phyloP scores from a whole-genome alignment of 1,284 basidiomycete genomes.

The Ceratorhiza oryzae-sativae region DNA sequence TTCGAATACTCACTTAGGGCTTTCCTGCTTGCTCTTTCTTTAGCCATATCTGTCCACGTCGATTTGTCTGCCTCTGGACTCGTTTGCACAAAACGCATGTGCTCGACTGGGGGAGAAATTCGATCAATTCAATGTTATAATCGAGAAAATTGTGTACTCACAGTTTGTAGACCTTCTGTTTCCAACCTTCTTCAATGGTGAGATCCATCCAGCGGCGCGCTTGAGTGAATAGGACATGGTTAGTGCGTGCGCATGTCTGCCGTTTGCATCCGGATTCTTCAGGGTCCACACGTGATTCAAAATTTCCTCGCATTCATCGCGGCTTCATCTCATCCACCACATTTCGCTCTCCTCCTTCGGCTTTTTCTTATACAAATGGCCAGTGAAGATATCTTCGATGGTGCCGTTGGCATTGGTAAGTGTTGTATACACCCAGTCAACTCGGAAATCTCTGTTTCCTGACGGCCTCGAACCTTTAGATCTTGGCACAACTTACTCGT shows the following conservation, averaged over 20 bases:
- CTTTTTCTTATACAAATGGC: conserved; percentile 66
- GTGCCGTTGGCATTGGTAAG: conserved; percentile 90
- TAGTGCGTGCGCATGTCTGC: conserved; percentile 10
- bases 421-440: conserved; percentile 37
- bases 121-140: background rate
- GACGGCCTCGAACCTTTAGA: conserved; percentile 38
- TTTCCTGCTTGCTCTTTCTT: conserved; percentile 53
- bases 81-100: conserved; percentile 19
- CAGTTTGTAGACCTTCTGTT: too few species aligned
- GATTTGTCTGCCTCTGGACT: conserved; percentile 6
- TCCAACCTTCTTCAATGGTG: background rate
- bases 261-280: conserved; percentile 36
- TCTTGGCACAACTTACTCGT: conserved; percentile 86
- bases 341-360: conserved; percentile 45
- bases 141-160: too few species aligned
- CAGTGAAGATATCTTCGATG: conserved; percentile 90
- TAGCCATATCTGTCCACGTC: conserved; percentile 42
- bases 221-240: conserved; percentile 14
- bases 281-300: conserved; percentile 31
- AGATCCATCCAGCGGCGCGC: background rate
- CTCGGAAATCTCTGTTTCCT: conserved; percentile 20
- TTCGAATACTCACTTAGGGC: conserved; percentile 39
- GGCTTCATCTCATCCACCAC: conserved; percentile 45
- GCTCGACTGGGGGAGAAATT: background rate
- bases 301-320: conserved; percentile 28